Conservation (phyloP, 2,329 filamentous ascomycete genomes). For the Apiospora koreana region DNA sequence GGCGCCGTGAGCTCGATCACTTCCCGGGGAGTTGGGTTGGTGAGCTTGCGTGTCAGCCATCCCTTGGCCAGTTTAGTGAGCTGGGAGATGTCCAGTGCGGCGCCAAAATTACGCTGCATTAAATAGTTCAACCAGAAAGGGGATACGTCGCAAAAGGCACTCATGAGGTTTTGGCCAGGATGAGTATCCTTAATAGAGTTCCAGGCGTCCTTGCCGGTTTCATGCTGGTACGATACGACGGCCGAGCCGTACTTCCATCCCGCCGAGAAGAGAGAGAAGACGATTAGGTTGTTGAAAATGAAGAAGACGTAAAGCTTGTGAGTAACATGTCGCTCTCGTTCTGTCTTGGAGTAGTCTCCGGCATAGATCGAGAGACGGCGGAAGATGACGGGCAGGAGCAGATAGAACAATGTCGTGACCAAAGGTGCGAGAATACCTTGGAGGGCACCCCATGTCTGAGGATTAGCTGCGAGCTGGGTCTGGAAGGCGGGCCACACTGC, state of each 20-base stretch:
- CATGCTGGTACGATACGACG: constrained; percentile 57
- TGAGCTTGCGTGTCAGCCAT: constrained; percentile 81
- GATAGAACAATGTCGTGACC: constrained; percentile 82
- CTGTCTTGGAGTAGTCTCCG: constrained; percentile 89
- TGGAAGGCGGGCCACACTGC: constrained; percentile 78
- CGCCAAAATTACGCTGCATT: constrained; percentile 88
- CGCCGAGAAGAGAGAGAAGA: constrained; percentile 90
- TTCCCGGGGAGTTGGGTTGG: constrained; percentile 81
- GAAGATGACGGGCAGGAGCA: constrained; percentile 88
- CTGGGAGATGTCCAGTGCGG: constrained; percentile 88
- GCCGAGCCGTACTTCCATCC: constrained; percentile 73
- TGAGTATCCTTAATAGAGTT: constrained; percentile 65
- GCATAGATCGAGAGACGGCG: constrained; percentile 79
- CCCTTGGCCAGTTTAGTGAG: constrained; percentile 79
- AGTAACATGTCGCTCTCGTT: constrained; percentile 87
- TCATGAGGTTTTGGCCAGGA: constrained; percentile 74
- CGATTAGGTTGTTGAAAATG: constrained; percentile 92
- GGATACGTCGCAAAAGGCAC: constrained; percentile 78
- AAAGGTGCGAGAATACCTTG: constrained; percentile 92
- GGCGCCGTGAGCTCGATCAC: constrained; percentile 92
- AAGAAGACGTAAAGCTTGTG: constrained; percentile 94
- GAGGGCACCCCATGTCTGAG: constrained; percentile 76
- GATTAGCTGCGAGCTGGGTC: constrained; percentile 59
- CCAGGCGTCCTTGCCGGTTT: constrained; percentile 61
- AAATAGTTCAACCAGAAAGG: constrained; percentile 95